Base-by-base conservation (phyloP, 768 basidiomycete species). In the Gyrodon lividus region DNA sequence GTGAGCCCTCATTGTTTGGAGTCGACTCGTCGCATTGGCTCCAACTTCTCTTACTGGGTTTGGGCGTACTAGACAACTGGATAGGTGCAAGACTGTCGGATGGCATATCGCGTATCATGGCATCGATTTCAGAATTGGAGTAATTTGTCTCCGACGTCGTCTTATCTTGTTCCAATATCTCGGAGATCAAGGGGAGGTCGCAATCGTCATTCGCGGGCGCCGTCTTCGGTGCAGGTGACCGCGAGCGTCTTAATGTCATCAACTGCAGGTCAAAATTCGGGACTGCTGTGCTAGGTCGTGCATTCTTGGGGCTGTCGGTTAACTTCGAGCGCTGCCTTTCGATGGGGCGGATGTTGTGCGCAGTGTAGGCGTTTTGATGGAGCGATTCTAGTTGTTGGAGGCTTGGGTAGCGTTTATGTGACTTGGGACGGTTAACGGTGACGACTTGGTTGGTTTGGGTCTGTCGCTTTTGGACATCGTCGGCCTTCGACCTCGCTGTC, bases 221-320 rank as follows among this genome's bases (percentile, higher is more conserved):
- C 14, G 47, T 48, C 12, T 48, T 55, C 26, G 48, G 24, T 17
- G 53, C 33, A 37, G 65, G 43, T 8, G 69, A 68, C 22, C 46
- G 47, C 57, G 51, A 52, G 57, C 65, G 54, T 56, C 57, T 50
- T 45, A 63, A 46, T 40, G 61, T 57, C 41, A 77, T 64, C 42
- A 85, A 76, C 45, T 79, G 70, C 20, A 86, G 56, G 51, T 80
- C 72, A 54, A 82, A 82, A 53, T 80, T 71, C 22, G 77, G 73
- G 3, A 58, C 53, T 7, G 65, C 34, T 53, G 58, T 72, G n/a
- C 19, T 34, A 14, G n/a, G 41, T 33, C 43, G 47, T 19, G 47
- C 37, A 44, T 37, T 48, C 46, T 43, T 53, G 6, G 44, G 41
- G n/a, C 13, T 31, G 19, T 54, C 44, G 8, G 71, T 68, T n/a